Evolutionary conservation across 768 basidiomycete species (phyloP).

Genomic region (Boletellus emodensis): DNA sequence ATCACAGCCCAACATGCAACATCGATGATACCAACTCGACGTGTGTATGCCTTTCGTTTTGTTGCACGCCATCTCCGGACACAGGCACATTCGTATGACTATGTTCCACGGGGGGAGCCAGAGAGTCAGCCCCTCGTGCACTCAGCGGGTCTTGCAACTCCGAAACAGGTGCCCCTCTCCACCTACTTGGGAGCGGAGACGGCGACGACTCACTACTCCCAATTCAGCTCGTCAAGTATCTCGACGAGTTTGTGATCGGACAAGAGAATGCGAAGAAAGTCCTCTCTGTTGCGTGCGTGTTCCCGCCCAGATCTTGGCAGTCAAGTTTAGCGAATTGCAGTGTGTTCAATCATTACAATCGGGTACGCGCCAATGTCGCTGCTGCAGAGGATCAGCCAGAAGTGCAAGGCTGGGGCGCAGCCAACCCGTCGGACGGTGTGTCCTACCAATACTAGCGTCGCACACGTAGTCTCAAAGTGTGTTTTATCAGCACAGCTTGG

Average conservation of each 20-base stretch:
- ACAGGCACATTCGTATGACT: conserved; percentile 51
- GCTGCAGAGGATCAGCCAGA: conserved; percentile 39
- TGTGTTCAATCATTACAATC: conserved; percentile 94
- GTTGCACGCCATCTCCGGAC: conserved; percentile 46
- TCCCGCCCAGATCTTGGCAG: not conserved
- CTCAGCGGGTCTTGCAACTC: conserved; percentile 56
- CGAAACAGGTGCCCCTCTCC: conserved; percentile 40
- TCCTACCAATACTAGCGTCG: not conserved
- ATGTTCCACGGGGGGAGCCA: conserved; percentile 28
- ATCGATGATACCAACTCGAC: conserved; percentile 25
- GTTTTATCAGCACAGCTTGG: conserved; percentile 32
- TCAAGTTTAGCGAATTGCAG: conserved; percentile 36
- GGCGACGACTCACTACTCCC: conserved; percentile 9
- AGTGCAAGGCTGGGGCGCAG: conserved; percentile 26
- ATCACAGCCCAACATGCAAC: not conserved
- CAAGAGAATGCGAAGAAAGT: conserved; percentile 93
- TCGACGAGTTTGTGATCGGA: conserved; percentile 87
- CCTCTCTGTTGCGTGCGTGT: conserved; percentile 85
- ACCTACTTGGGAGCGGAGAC: not conserved
- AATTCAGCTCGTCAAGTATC: conserved; percentile 71
- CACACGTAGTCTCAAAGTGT: not conserved
- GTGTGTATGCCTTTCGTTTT: conserved; percentile 25
- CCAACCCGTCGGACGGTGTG: conserved; percentile 28
- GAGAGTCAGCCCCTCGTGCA: conserved; percentile 32
- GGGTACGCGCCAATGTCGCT: conserved; percentile 68